A percentile compares a stretch with the other conserved stretches of the same genome.
These are phyloP conservation scores for Sporothrix phasma DNA, from an alignment of 2,329 filamentous ascomycete species.

Conservation along the genomic window DNA sequence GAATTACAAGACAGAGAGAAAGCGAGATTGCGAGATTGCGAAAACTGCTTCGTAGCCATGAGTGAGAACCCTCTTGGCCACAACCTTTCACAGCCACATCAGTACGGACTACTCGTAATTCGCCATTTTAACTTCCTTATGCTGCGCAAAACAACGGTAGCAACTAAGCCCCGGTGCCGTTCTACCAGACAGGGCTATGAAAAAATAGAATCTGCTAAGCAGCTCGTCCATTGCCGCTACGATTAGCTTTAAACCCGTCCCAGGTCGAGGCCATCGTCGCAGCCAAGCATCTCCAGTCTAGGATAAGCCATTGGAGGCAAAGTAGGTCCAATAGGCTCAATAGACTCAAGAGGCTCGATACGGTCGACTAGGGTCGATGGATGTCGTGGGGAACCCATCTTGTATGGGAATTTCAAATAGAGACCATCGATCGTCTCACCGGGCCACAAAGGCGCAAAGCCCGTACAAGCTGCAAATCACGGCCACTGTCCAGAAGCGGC, in stretches of 20 bases:
- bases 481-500: background rate
- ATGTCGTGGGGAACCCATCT: background rate
- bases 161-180: background rate
- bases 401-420: background rate
- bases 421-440: background rate
- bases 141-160: too few species aligned
- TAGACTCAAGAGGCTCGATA: too few species aligned
- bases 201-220: background rate
- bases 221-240: background rate
- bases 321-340: too few species aligned
- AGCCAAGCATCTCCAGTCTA: background rate
- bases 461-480: background rate
- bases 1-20: too few species aligned
- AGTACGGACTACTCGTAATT: too few species aligned
- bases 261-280: too few species aligned
- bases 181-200: background rate
- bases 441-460: too few species aligned
- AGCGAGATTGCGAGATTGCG: background rate
- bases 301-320: too few species aligned
- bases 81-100: too few species aligned
- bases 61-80: background rate
- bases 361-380: too few species aligned
- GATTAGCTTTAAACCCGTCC: background rate
- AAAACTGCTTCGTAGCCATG: background rate
- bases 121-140: too few species aligned